Base-by-base conservation (phyloP, 495 filamentous ascomycete species). In the Penicillium coprophilum region DNA sequence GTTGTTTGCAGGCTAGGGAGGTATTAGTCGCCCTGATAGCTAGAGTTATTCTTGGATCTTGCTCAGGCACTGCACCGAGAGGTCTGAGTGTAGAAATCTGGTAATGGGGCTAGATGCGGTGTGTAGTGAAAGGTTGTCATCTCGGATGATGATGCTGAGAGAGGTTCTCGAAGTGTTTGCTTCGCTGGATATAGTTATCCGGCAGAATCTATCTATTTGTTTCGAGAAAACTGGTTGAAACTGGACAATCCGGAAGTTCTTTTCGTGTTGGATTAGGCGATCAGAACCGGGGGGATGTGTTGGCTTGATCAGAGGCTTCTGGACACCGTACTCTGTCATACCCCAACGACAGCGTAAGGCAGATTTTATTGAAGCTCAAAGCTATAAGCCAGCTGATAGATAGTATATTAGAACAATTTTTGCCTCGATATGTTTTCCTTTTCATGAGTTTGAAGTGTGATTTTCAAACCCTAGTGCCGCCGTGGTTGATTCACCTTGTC, bases 1-100 rank as follows among this genome's bases (percentile, higher is more conserved):
- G 24, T 72, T 66, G 60, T 80, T 75, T 23, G 83, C 66, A 15
- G 78, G 68, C 9, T 74, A 72, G 24, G 82, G 74, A 1, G 73
- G 70, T 59, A 75, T 67, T 13, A 79, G 78, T 1, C 71, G 68
- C 8, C 82, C 78, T 32, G 68, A 4, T 27, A 27, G 23, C 23
- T 5, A 24, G 23, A 83, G 72, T 47, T 63, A 70, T 28, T 62
- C 50, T 44, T 72, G 61, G 12, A 77, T 58, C n/a, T 58, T 32
- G 36, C 76, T 72, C 17, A 80, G 60, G 38, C 50, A 39, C n/a
- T 53, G 24, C 23, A 24, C 23, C 5, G 5, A 24, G 23, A 24
- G 23, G 23, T 24, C 23, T 5, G 5, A 2, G 23, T 5, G 23
- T 2, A 2, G 23, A 24, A 24, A 24, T 24, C 5, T 24, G 23